Conservation (phyloP, 2,329 filamentous ascomycete genomes). For the Ophiostoma novo-ulmi region DNA sequence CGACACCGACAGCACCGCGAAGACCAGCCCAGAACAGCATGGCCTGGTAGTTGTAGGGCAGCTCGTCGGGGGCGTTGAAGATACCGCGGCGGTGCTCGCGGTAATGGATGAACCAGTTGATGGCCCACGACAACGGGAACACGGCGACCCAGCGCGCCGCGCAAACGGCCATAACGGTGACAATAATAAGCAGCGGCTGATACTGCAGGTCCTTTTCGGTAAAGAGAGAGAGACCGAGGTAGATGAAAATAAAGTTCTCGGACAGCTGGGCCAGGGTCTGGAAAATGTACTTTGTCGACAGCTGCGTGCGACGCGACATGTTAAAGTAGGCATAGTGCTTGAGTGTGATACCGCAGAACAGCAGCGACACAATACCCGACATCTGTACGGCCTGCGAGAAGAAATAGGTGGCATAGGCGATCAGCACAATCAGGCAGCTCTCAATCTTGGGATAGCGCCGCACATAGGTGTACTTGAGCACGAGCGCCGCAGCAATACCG, state of each 20-base stretch:
- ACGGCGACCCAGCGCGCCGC: slow-evolving; percentile 89
- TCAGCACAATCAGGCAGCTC: slow-evolving; percentile 87
- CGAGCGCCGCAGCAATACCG: slow-evolving; percentile 78
- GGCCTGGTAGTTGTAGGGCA: slow-evolving; percentile 93
- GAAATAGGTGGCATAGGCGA: slow-evolving; percentile 95
- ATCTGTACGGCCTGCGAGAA: slow-evolving; percentile 94
- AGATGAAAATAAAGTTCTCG: slow-evolving; percentile 99
- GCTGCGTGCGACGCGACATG: slow-evolving; percentile 95
- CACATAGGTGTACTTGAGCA: slow-evolving; percentile 91
- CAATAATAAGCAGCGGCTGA: slow-evolving; percentile 90
- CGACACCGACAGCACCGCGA: slow-evolving; percentile 91
- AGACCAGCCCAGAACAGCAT: slow-evolving; percentile 99
- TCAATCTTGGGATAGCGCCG: slow-evolving; percentile 92
- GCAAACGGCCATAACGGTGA: slow-evolving; percentile 87
- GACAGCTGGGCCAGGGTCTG: slow-evolving; percentile 90
- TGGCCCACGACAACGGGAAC: slow-evolving; percentile 81
- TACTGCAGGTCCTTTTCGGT: slow-evolving; percentile 84
- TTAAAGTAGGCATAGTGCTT: slow-evolving; percentile 99
- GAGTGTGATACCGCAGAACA: slow-evolving; percentile 96
- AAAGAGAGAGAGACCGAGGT: slow-evolving; percentile 89
- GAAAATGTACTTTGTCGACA: slow-evolving; percentile 97
- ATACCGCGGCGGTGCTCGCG: slow-evolving; percentile 68
- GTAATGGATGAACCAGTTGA: slow-evolving; percentile 91
- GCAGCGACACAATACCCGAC: slow-evolving; percentile 91
- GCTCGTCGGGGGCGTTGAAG: slow-evolving; percentile 71